Conservation (phyloP, 2,329 filamentous ascomycete genomes). For the Aschersonia sp. region DNA sequence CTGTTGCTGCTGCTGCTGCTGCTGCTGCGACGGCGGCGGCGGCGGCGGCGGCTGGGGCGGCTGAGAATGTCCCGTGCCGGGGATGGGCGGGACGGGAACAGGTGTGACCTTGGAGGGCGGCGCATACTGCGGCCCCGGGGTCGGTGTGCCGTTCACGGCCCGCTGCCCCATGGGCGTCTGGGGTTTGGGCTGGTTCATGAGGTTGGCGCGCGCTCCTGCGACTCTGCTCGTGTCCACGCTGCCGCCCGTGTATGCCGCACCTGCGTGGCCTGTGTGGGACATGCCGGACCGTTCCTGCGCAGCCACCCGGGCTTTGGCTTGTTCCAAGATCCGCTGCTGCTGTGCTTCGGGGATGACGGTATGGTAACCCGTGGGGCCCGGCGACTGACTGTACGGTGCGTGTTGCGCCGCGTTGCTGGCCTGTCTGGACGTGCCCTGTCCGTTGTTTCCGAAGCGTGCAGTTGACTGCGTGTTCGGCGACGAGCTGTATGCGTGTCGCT, state of each 20-base stretch:
- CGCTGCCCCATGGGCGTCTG: slow-evolving; percentile 18
- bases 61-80: slow-evolving; percentile 16
- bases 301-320: slow-evolving; percentile 32
- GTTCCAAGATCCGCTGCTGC: slow-evolving; percentile 34
- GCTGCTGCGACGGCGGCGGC: not conserved
- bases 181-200: slow-evolving; percentile 20
- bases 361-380: slow-evolving; percentile 29
- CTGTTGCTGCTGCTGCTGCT: slow-evolving; percentile 9
- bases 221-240: slow-evolving; percentile 16
- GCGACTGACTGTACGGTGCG: slow-evolving; percentile 17
- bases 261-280: slow-evolving; percentile 31
- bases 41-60: slow-evolving; percentile 10
- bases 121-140: slow-evolving; percentile 14
- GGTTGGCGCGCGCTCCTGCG: slow-evolving; percentile 20
- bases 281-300: slow-evolving; percentile 27
- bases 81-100: slow-evolving; percentile 27
- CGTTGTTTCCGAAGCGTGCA: slow-evolving; percentile 17
- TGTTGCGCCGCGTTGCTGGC: slow-evolving; percentile 17
- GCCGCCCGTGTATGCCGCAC: slow-evolving; percentile 19
- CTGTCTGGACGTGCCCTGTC: slow-evolving; percentile 15
- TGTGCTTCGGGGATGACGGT: slow-evolving; percentile 34
- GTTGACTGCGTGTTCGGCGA: slow-evolving; percentile 20
- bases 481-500: slow-evolving; percentile 21
- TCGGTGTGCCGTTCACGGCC: slow-evolving; percentile 20
- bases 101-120: slow-evolving; percentile 28